A percentile compares a stretch with the other conserved stretches of the same genome.
Conservation (phyloP, 1,139 yeast genomes). For the Williopsis jadinii region DNA sequence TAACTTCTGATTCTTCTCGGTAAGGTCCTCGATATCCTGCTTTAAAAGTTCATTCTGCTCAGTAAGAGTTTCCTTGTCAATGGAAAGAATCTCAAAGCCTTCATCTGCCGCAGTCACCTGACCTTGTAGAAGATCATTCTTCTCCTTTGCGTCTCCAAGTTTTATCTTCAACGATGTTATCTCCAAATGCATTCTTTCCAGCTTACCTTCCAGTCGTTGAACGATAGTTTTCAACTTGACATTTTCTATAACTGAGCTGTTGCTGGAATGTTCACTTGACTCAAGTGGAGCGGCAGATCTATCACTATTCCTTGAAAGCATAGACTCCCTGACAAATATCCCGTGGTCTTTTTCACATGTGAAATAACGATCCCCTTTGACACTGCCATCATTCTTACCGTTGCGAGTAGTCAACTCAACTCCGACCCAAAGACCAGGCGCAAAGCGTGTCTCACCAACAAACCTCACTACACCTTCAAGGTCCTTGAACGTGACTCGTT, state of each 20-base stretch:
- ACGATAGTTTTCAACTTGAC: slow-evolving; percentile 33
- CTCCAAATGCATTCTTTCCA: slow-evolving; percentile 29
- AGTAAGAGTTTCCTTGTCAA: slow-evolving; percentile 48
- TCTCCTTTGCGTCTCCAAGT: slow-evolving; percentile 19
- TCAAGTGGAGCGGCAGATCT: not conserved
- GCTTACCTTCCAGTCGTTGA: slow-evolving; percentile 36
- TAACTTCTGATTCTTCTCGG: slow-evolving; percentile 26
- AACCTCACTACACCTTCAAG: slow-evolving; percentile 40
- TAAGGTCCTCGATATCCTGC: slow-evolving; percentile 30
- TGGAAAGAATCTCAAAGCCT: slow-evolving; percentile 41
- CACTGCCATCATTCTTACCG: slow-evolving; percentile 80
- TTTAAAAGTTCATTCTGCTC: slow-evolving; percentile 35
- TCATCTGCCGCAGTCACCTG: slow-evolving; percentile 33
- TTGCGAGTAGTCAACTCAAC: slow-evolving; percentile 53
- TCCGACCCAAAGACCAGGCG: slow-evolving; percentile 73
- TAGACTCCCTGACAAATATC: slow-evolving; percentile 40
- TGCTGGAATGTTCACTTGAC: not conserved
- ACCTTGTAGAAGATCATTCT: slow-evolving; percentile 24
- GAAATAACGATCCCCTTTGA: slow-evolving; percentile 61
- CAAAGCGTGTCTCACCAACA: slow-evolving; percentile 49
- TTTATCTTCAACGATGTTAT: slow-evolving; percentile 23
- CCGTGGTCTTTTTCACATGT: slow-evolving; percentile 46
- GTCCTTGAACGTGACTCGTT: slow-evolving; percentile 35
- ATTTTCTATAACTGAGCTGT: slow-evolving; percentile 4
- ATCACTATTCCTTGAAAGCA: slow-evolving; percentile 5